phyloP scores from a whole-genome alignment of 345 rosid species.

The Alliaria petiolata region DNA sequence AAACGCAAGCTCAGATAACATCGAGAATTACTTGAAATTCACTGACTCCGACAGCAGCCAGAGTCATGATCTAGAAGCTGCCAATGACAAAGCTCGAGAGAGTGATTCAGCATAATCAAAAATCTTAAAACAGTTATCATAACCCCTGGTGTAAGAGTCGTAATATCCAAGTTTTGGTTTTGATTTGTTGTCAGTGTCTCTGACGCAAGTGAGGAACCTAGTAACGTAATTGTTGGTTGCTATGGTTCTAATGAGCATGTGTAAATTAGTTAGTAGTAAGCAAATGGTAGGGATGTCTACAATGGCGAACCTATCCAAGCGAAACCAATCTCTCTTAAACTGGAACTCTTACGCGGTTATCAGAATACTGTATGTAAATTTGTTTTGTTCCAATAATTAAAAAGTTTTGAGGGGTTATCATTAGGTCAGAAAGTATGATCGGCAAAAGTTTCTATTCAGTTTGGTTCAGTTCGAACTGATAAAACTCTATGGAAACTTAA shows the following conservation, averaged over 20 bases:
- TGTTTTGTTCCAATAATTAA: conserved; percentile 13
- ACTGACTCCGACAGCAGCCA: conserved; percentile 29
- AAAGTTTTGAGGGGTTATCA: conserved; percentile 22
- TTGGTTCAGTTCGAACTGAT: not conserved
- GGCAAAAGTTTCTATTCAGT: not conserved
- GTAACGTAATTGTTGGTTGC: conserved; percentile 17
- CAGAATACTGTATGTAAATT: conserved; percentile 8
- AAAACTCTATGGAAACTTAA: no score
- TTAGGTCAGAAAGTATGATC: not conserved
- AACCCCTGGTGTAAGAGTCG: not conserved
- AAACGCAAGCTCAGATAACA: conserved; percentile 57
- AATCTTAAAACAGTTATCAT: not conserved
- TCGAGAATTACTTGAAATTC: conserved; percentile 63
- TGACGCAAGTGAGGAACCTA: conserved; percentile 32
- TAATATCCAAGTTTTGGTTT: conserved; percentile 28
- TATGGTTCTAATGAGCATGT: conserved; percentile 37
- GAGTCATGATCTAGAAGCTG: conserved; percentile 46
- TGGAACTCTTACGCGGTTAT: not conserved
- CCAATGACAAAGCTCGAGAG: conserved; percentile 22
- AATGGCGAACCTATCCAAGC: not conserved
- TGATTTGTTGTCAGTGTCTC: conserved; percentile 22
- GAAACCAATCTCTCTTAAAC: not conserved
- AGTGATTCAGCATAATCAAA: conserved; percentile 8
- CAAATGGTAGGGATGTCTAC: conserved; percentile 5
- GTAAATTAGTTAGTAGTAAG: conserved; percentile 22